Percentiles rank a stretch among this genome's conserved stretches.
Conservation (phyloP, 371 early-diverging fungal genomes). For the Basidiobolus meristosporus region DNA sequence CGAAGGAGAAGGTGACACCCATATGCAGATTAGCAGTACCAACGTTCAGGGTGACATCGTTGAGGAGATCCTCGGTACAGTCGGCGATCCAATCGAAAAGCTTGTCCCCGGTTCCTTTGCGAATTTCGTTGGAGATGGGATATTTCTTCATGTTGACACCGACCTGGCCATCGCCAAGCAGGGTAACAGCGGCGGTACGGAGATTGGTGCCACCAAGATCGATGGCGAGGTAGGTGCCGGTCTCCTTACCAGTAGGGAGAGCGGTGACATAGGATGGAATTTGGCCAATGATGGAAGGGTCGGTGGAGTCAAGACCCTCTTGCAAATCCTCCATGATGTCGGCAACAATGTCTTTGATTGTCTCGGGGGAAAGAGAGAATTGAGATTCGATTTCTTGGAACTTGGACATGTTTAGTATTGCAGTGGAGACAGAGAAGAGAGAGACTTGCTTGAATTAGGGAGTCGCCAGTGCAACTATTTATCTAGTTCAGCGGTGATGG, state of each 20-base stretch:
- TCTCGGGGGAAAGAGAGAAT: slow-evolving; percentile 15
- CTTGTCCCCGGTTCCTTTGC: slow-evolving; percentile 32
- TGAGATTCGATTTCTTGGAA: slow-evolving; percentile 13
- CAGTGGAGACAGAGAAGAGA: too few relatives aligned
- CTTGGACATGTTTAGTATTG: too few relatives aligned
- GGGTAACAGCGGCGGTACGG: slow-evolving; percentile 59
- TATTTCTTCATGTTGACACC: slow-evolving; percentile 57
- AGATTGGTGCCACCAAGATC: slow-evolving; percentile 90
- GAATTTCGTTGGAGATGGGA: slow-evolving; percentile 62
- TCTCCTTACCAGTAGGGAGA: slow-evolving; percentile 70
- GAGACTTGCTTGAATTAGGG: too few relatives aligned
- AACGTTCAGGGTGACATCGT: slow-evolving; percentile 8
- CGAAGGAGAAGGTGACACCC: slow-evolving; percentile 75
- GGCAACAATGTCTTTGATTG: slow-evolving; percentile 24
- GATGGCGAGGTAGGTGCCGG: slow-evolving; percentile 66
- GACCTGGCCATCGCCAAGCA: slow-evolving; percentile 50
- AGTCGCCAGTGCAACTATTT: too few relatives aligned
- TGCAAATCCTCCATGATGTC: slow-evolving; percentile 22
- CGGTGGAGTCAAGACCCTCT: slow-evolving; percentile 18
- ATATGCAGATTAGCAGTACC: slow-evolving; percentile 12
- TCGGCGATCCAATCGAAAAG: slow-evolving; percentile 85
- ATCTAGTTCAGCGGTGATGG: too few relatives aligned
- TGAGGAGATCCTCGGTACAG: slow-evolving; percentile 20
- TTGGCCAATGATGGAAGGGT: slow-evolving; percentile 17
- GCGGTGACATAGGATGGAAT: slow-evolving; percentile 72